A percentile compares a stretch with the other conserved stretches of the same genome.
phyloP scores from a whole-genome alignment of 2,329 filamentous ascomycete species.

The Clarireedia paspali region DNA sequence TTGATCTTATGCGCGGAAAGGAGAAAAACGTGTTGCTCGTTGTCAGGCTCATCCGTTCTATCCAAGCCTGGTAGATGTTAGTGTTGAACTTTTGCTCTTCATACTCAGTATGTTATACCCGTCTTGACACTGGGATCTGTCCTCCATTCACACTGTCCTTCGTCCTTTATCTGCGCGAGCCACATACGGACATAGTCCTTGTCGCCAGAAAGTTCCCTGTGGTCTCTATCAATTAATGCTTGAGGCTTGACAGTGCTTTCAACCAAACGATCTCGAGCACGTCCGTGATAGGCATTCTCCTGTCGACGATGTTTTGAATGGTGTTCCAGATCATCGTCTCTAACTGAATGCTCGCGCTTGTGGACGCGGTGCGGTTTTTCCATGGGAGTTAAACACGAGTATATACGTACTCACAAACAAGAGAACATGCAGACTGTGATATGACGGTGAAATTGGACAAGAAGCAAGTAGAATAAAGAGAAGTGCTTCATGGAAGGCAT shows the following conservation, averaged over 20 bases:
- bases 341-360: constrained; percentile 1
- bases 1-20: background rate
- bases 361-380: constrained; percentile 2
- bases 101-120: background rate
- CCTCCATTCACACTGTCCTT: constrained; percentile 1
- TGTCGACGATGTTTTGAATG: background rate
- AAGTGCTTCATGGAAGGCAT: no score
- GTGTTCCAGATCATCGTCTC: background rate
- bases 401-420: background rate
- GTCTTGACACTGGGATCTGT: background rate
- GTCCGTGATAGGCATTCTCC: background rate
- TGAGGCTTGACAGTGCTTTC: background rate
- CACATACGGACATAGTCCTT: constrained; percentile 23
- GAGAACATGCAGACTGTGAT: constrained; percentile 4
- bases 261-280: background rate
- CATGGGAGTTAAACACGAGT: background rate
- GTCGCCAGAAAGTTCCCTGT: constrained; percentile 14
- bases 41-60: no score
- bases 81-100: no score
- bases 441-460: background rate
- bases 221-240: background rate
- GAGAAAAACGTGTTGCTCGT: no score
- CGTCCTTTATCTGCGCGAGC: constrained; percentile 20
- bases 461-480: no score
- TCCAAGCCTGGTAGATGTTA: no score